Percentiles rank a stretch among this genome's conserved stretches.
These are phyloP conservation scores for Delitschia confertaspora DNA, from an alignment of 495 filamentous ascomycete genomes.

Conservation along the genomic window DNA sequence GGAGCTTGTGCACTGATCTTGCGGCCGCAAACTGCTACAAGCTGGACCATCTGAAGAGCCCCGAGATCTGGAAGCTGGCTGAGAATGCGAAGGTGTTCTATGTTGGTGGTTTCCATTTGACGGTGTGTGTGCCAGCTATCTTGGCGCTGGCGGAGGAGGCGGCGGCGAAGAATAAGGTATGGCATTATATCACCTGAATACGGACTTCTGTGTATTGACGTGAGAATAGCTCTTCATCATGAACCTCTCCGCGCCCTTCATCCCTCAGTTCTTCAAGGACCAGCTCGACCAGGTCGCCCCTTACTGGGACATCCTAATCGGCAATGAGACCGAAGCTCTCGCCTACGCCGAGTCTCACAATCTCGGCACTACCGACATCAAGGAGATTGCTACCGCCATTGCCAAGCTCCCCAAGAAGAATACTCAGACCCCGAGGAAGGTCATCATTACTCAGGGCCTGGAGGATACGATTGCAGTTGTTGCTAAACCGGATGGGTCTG, in stretches of 20 bases:
- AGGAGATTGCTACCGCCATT: conserved; percentile 78
- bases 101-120: conserved; percentile 83
- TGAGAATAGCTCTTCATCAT: conserved; percentile 61
- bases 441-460: conserved; percentile 90
- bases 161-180: conserved; percentile 76
- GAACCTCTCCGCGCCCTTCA: conserved; percentile 88
- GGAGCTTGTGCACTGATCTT: conserved; percentile 89
- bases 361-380: conserved; percentile 59
- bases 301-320: conserved; percentile 94
- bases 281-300: conserved; percentile 71
- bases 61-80: conserved; percentile 82
- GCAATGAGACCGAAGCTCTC: conserved; percentile 90
- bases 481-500: conserved; percentile 49
- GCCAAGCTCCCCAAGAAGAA: conserved; percentile 88
- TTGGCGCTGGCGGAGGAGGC: conserved; percentile 84
- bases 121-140: conserved; percentile 83
- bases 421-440: conserved; percentile 63
- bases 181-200: conserved; percentile 9
- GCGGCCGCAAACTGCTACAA: conserved; percentile 96
- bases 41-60: conserved; percentile 82
- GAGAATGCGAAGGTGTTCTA: conserved; percentile 84
- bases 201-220: conserved; percentile 1
- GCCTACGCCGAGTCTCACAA: conserved; percentile 75
- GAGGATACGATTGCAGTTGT: conserved; percentile 75
- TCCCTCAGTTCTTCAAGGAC: conserved; percentile 95